A percentile compares a stretch with the other conserved stretches of the same genome.
Evolutionary conservation across 352 stramenopile genomes (phyloP).

Genomic region (Globisporangium cederbergense): DNA sequence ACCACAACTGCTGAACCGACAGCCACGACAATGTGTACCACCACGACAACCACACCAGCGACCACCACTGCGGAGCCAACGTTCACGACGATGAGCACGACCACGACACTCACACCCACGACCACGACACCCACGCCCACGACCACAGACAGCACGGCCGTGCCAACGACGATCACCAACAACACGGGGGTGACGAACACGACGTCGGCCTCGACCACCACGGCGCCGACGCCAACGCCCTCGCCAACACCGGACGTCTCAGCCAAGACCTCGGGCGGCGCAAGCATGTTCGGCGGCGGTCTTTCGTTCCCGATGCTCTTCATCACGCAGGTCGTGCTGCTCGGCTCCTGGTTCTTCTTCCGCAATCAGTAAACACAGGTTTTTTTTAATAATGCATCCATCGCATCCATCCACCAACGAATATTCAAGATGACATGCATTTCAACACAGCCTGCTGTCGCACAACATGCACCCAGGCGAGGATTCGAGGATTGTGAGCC

Average conservation of each 20-base stretch:
- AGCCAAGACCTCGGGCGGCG: not conserved
- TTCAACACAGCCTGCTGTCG: too few species aligned
- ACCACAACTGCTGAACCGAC: too few species aligned
- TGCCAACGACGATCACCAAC: not conserved
- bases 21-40: too few species aligned
- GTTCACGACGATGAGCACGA: not conserved
- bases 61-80: not conserved
- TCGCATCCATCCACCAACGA: too few species aligned
- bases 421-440: too few species aligned
- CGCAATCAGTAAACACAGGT: not conserved
- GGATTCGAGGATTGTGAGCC: too few species aligned
- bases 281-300: not conserved
- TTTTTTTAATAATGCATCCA: too few species aligned
- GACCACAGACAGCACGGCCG: not conserved
- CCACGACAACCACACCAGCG: not conserved
- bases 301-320: not conserved
- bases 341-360: conserved; percentile 3
- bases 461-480: too few species aligned
- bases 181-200: not conserved
- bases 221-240: not conserved
- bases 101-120: not conserved
- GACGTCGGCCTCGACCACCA: not conserved
- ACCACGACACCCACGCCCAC: not conserved
- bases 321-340: not conserved
- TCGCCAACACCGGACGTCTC: not conserved